Conservation (phyloP, 306 rosid species). For the Medicago lupulina region DNA sequence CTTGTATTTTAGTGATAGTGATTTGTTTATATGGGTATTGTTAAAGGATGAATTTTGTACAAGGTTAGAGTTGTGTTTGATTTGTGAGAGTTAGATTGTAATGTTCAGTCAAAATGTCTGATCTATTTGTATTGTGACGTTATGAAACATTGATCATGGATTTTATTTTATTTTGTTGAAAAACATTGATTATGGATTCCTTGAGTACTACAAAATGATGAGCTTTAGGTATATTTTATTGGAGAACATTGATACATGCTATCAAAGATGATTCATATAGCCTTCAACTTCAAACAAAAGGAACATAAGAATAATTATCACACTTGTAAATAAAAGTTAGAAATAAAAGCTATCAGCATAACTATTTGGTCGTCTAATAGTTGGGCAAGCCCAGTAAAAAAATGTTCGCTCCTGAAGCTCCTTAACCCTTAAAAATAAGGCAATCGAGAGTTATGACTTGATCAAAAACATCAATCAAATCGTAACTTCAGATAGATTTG, state of each 20-base stretch:
- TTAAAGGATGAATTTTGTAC: slow-evolving; percentile 40
- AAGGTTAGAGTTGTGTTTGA: slow-evolving; percentile 39
- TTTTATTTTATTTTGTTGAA: no score
- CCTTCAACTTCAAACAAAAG: neutral
- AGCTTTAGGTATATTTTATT: no score
- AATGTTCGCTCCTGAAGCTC: no score
- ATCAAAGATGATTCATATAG: neutral
- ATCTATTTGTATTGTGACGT: slow-evolving; percentile 31
- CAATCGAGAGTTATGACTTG: no score
- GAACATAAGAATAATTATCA: neutral
- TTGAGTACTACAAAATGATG: no score
- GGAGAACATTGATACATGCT: no score
- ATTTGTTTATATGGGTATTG: slow-evolving; percentile 46
- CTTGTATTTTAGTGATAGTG: slow-evolving; percentile 43
- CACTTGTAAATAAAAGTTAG: neutral
- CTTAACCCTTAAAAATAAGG: no score
- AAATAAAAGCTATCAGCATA: neutral
- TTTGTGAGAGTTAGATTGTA: slow-evolving; percentile 45
- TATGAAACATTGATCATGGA: slow-evolving; percentile 22
- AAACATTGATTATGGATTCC: no score
- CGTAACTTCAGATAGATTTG: no score
- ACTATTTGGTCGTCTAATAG: neutral
- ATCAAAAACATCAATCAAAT: no score
- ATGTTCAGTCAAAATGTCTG: slow-evolving; percentile 23
- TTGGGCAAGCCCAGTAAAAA: neutral